Percentiles rank a stretch among this genome's conserved stretches.
phyloP scores from a whole-genome alignment of 2,329 filamentous ascomycete species.

The Claviceps paspali region DNA sequence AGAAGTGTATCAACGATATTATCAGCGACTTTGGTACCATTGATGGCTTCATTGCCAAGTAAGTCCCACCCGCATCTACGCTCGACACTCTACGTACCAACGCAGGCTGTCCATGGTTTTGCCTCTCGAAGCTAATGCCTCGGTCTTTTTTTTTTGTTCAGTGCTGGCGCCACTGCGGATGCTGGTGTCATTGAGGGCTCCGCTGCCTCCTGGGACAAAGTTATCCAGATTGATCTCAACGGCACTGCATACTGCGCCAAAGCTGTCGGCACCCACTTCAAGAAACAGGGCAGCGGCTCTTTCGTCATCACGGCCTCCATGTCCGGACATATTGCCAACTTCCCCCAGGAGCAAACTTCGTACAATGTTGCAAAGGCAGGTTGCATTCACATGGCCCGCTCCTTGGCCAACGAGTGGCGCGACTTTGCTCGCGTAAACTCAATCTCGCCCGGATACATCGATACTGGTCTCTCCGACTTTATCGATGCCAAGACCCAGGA shows the following conservation, averaged over 20 bases:
- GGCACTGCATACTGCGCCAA: constrained; percentile 54
- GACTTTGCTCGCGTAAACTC: constrained; percentile 51
- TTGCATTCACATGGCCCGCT: constrained; percentile 29
- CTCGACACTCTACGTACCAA: too few relatives aligned
- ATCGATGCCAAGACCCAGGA: constrained; percentile 51
- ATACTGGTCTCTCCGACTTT: constrained; percentile 52
- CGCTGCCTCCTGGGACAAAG: constrained; percentile 50
- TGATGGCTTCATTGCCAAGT: constrained; percentile 63
- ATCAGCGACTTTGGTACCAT: constrained; percentile 59
- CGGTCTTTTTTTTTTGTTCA: constrained; percentile 6
- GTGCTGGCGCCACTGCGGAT: constrained; percentile 54
- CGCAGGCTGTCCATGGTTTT: too few relatives aligned
- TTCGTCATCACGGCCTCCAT: constrained; percentile 58
- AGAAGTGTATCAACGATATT: constrained; percentile 44
- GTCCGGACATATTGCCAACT: constrained; percentile 56
- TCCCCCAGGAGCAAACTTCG: constrained; percentile 51
- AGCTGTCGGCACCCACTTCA: constrained; percentile 48
- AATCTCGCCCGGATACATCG: constrained; percentile 53
- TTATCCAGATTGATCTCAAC: constrained; percentile 49
- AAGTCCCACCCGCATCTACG: constrained; percentile 25
- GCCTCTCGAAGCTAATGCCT: too few relatives aligned
- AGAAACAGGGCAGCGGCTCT: constrained; percentile 45
- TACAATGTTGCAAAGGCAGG: constrained; percentile 52
- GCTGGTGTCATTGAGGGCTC: constrained; percentile 52
- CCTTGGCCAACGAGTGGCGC: constrained; percentile 50